Percentiles rank a stretch among this genome's conserved stretches.
These are phyloP conservation scores for Domatiomyces globalis DNA, from an alignment of 2,329 filamentous ascomycete genomes.

Conservation along the genomic window DNA sequence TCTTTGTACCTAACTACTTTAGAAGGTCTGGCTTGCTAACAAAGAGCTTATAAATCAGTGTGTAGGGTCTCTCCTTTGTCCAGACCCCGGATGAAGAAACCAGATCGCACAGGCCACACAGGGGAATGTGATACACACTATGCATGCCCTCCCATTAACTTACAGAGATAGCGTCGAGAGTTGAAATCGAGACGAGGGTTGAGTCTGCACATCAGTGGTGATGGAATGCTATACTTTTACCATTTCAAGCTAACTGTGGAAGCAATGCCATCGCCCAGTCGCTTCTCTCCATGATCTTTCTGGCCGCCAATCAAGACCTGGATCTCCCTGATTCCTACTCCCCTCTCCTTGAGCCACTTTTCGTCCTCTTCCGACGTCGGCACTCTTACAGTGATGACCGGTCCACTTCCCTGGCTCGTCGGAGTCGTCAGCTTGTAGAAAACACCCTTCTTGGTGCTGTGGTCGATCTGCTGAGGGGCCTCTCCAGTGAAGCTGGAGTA, in stretches of 20 bases:
- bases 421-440: slow-evolving; percentile 8
- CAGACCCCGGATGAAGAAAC: not conserved
- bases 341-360: slow-evolving; percentile 9
- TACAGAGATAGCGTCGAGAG: too few species aligned
- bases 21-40: not conserved
- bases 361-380: slow-evolving; percentile 10
- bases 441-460: slow-evolving; percentile 5
- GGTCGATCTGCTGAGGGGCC: slow-evolving; percentile 3
- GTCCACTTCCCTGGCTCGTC: slow-evolving; percentile 3
- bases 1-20: not conserved
- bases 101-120: not conserved
- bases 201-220: too few species aligned
- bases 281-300: slow-evolving; percentile 6
- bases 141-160: too few species aligned
- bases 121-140: not conserved
- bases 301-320: slow-evolving; percentile 6
- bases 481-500: slow-evolving; percentile 9
- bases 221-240: not conserved
- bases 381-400: slow-evolving; percentile 8
- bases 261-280: slow-evolving; percentile 12
- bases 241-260: not conserved
- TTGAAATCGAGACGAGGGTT: not conserved
- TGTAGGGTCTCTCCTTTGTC: not conserved
- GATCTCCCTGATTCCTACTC: slow-evolving; percentile 11
- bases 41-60: not conserved